Evolutionary conservation across 164 flowering plant genomes (phyloP).

Genomic region (Aristolochia contorta): DNA sequence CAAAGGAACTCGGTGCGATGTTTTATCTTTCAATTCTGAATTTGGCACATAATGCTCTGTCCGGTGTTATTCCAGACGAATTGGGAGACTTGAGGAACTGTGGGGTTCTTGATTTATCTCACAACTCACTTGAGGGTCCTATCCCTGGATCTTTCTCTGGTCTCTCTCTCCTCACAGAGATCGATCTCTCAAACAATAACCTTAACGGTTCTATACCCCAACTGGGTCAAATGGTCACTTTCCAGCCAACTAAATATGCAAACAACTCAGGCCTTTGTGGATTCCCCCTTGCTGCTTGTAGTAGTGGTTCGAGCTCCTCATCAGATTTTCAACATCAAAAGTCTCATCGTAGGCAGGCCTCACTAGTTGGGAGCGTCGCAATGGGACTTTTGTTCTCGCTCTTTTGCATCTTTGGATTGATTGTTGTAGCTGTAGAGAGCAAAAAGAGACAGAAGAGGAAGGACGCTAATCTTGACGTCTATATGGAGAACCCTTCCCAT

Average conservation of each 20-base stretch:
- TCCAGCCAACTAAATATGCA: conserved; percentile 35
- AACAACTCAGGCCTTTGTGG: conserved; percentile 91
- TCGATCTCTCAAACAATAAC: conserved; percentile 67
- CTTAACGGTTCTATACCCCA: conserved; percentile 73
- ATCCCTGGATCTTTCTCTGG: conserved; percentile 59
- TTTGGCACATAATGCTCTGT: conserved; percentile 74
- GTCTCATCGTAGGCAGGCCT: conserved; percentile 50
- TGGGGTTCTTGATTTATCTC: conserved; percentile 71
- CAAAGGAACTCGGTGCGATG: conserved; percentile 71
- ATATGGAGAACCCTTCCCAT: conserved; percentile 45
- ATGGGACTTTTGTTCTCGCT: conserved; percentile 78
- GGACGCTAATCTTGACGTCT: conserved; percentile 32
- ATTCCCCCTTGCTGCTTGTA: conserved; percentile 60
- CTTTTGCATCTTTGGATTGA: conserved; percentile 63
- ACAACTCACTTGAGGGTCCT: conserved; percentile 52
- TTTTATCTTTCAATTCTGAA: conserved; percentile 56
- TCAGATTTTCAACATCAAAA: conserved; percentile 26
- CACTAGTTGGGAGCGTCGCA: conserved; percentile 79
- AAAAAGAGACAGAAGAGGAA: conserved; percentile 61
- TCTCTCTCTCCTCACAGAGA: conserved; percentile 47
- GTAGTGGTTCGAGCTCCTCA: conserved; percentile 10
- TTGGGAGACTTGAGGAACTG: conserved; percentile 46
- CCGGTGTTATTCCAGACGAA: conserved; percentile 67
- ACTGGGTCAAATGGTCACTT: conserved; percentile 61
- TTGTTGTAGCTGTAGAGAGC: conserved; percentile 50